Percentiles rank a stretch among this genome's conserved stretches.
Evolutionary conservation across 768 basidiomycete genomes (phyloP).

Genomic region (Agrocybe pediades): DNA sequence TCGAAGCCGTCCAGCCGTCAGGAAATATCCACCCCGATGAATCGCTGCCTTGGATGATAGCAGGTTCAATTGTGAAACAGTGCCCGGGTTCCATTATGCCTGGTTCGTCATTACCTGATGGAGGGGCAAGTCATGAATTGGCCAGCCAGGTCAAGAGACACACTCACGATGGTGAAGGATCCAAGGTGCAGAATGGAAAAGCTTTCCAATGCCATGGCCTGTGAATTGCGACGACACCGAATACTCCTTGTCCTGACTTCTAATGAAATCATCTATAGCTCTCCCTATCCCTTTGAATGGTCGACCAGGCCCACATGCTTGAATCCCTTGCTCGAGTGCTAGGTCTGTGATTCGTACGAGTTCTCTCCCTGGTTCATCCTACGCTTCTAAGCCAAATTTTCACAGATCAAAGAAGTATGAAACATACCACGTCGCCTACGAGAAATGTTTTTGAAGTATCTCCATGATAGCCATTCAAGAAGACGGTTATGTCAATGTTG

Average conservation of each 20-base stretch:
- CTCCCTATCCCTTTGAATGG: constrained; percentile 72
- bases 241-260: constrained; percentile 36
- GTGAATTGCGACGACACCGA: constrained; percentile 73
- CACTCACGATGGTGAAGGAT: constrained; percentile 76
- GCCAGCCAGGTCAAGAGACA: neutral
- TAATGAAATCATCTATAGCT: constrained; percentile 60
- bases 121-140: neutral
- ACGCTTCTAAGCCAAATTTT: neutral
- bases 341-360: constrained; percentile 63
- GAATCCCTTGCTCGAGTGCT: constrained; percentile 73
- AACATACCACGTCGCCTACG: constrained; percentile 73
- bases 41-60: constrained; percentile 73
- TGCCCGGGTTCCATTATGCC: constrained; percentile 83
- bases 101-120: constrained; percentile 77
- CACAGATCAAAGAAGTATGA: neutral
- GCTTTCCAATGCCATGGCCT: constrained; percentile 85
- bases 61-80: constrained; percentile 94
- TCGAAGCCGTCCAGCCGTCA: constrained; percentile 93
- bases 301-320: constrained; percentile 69
- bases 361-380: constrained; percentile 74
- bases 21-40: constrained; percentile 78
- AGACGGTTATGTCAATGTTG: constrained; percentile 88
- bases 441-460: constrained; percentile 87
- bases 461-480: constrained; percentile 82
- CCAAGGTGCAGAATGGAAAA: constrained; percentile 84